Base-by-base conservation (phyloP, 106 monocot species). In the Chionographis japonica region DNA sequence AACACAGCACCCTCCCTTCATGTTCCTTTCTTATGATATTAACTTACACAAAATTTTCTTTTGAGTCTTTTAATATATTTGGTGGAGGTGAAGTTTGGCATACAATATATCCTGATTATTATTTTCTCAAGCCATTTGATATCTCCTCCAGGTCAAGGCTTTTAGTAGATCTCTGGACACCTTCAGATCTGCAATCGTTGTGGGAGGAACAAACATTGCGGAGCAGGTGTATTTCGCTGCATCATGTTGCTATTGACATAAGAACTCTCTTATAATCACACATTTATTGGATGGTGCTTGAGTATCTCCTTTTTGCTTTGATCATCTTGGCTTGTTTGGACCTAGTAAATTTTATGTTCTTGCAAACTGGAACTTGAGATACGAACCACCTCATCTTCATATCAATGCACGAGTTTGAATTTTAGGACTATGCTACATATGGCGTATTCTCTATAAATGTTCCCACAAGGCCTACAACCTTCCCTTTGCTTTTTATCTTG, bases 141-240 rank as follows among this genome's bases (percentile, higher is more conserved):
- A 52, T 52, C 65, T 11, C 16, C 27, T 68, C 38, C 82, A 86
- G 86, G 86, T 86, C 49, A 86, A 82, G 69, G 82, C 86, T 52
- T 86, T 86, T 52, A 86, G 86, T 65, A 79, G 69, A 70, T 86
- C 86, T 19, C 56, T 70, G 53, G 76, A 86, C 43, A 15, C 71
- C 12, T 73, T 86, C 50, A 75, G 57, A 56, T 78, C 81, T 51
- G 79, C 79, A 16, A 76, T 86, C 60, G 79, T 86, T 66, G 86
- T 86, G 35, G 86, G 86, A 49, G 82, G 86, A 73, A 86, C 79
- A 69, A 82, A 86, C 55, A 82, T 86, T 52, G 51, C 72, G 37
- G 86, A 82, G 54, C 86, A 86, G 86, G 86, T 86, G 40, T 53
- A 4, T 43, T 35, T 59, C 39, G 42, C 57, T 38, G 35, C 46